Evolutionary conservation across 495 filamentous ascomycete species (phyloP).

Genomic region (Hypoxylon lienhwacheense): DNA sequence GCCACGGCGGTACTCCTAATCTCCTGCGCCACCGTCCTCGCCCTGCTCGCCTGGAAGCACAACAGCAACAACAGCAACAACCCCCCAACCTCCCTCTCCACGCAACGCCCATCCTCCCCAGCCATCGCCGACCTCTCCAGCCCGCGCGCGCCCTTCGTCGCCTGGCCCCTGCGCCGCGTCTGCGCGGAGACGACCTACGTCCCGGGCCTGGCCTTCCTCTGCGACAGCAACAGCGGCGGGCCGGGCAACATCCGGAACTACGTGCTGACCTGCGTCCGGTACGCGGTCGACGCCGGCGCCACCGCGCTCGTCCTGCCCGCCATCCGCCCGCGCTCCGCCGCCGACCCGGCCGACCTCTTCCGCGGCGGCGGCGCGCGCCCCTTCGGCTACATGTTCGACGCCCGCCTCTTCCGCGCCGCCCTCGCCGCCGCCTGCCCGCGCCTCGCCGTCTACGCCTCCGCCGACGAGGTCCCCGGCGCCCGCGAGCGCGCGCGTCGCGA

Average conservation of each 20-base stretch:
- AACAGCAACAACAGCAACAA: slow-evolving; percentile 2
- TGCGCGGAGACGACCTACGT: slow-evolving; percentile 46
- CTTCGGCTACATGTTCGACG: slow-evolving; percentile 54
- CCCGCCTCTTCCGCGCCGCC: slow-evolving; percentile 43
- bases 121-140: slow-evolving; percentile 38
- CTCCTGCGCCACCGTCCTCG: neutral
- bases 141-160: slow-evolving; percentile 45
- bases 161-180: slow-evolving; percentile 50
- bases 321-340: slow-evolving; percentile 41
- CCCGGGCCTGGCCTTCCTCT: slow-evolving; percentile 49
- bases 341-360: slow-evolving; percentile 41
- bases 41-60: slow-evolving; percentile 1
- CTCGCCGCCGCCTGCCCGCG: slow-evolving; percentile 45
- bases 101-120: slow-evolving; percentile 37
- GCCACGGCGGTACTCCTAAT: neutral
- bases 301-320: slow-evolving; percentile 48
- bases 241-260: slow-evolving; percentile 58
- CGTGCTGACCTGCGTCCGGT: slow-evolving; percentile 54
- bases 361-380: slow-evolving; percentile 28
- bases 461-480: slow-evolving; percentile 45
- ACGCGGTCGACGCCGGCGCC: slow-evolving; percentile 54
- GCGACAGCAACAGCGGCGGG: slow-evolving; percentile 57
- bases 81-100: neutral
- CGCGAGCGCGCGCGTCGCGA: slow-evolving; percentile 9
- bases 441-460: slow-evolving; percentile 42